Evolutionary conservation across 768 basidiomycete genomes (phyloP), one percentile per base, ranked within the genome.

Genomic region (Gymnopilus junonius): DNA sequence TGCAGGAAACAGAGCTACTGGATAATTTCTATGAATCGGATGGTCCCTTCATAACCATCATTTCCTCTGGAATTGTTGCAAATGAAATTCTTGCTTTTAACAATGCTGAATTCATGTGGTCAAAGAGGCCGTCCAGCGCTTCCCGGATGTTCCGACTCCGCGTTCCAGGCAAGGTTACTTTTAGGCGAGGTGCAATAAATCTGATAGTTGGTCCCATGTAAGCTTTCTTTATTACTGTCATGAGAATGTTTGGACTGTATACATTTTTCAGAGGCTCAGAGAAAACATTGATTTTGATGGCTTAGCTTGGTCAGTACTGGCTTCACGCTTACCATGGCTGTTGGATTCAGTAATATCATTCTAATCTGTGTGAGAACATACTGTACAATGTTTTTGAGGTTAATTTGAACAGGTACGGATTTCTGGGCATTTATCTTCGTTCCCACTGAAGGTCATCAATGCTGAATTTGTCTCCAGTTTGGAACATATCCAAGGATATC

Each of bases 401-500:
- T 7, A 70, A 78, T 50, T 62, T 65, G 12, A 74, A 74, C 51
- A 74, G 72, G 73, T 71, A 67, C 11, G 59, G 54, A 61, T 57
- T 69, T 32, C 40, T 40, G n/a, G n/a, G n/a, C n/a, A n/a, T 32
- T 21, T 11, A 29, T 12, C 8, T 39, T 40, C 39, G 0, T 31
- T 25, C 20, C 14, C 27, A 17, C 11, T 8, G 17, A 2, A 40
- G 10, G 21, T 25, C 3, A 17, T 27, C 12, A n/a, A 27, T 11
- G 7, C 39, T 17, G 20, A 40, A 20, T 62, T 14, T 23, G 3
- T 14, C 45, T 15, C 46, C 23, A 82, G 82, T 68, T 69, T 82
- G 32, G 93, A 95, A 69, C 90, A 94, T 60, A 87, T 95, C 1
- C 84, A 90, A 59, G 89, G 72, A 1, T 90, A 87, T 69, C 70